Percentiles rank a stretch among this genome's conserved stretches.
Evolutionary conservation across 257 asterid species (phyloP).

Genomic region (Nicotiana paniculata): DNA sequence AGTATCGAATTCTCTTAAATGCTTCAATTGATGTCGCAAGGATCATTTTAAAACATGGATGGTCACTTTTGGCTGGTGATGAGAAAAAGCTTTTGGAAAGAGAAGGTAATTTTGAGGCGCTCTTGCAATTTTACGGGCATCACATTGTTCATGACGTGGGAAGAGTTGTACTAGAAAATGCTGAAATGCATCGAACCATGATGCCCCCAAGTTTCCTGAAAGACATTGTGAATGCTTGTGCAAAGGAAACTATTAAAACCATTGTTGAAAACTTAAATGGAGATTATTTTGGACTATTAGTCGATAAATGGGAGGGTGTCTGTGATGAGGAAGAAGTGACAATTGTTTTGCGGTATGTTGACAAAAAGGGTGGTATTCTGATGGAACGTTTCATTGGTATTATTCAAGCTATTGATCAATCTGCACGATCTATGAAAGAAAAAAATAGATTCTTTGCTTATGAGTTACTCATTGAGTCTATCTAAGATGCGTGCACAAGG

Average conservation of each 20-base stretch:
- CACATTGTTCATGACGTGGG: neutral
- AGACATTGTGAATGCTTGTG: neutral
- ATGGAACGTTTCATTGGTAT: conserved; percentile 2
- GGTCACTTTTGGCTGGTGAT: neutral
- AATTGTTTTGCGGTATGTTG: neutral
- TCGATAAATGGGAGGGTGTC: neutral
- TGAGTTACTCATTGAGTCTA: neutral
- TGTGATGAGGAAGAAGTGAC: neutral
- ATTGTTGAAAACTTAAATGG: neutral
- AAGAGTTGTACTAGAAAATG: neutral
- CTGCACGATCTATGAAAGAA: neutral
- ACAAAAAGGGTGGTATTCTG: neutral
- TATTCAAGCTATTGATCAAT: neutral
- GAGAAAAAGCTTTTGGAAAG: neutral
- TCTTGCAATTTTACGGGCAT: neutral
- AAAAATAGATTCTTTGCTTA: neutral
- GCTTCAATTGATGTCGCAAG: neutral
- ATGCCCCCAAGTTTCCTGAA: conserved; percentile 1
- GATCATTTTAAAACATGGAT: neutral
- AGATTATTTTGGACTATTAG: neutral
- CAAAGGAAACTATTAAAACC: neutral
- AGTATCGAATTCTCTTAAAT: neutral
- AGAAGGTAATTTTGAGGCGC: conserved; percentile 1
- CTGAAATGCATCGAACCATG: conserved; percentile 2
- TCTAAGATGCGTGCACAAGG: neutral